Evolutionary conservation across 2,329 filamentous ascomycete species (phyloP), one percentile per base, ranked within the genome.

Genomic region (Alternaria infectoria): DNA sequence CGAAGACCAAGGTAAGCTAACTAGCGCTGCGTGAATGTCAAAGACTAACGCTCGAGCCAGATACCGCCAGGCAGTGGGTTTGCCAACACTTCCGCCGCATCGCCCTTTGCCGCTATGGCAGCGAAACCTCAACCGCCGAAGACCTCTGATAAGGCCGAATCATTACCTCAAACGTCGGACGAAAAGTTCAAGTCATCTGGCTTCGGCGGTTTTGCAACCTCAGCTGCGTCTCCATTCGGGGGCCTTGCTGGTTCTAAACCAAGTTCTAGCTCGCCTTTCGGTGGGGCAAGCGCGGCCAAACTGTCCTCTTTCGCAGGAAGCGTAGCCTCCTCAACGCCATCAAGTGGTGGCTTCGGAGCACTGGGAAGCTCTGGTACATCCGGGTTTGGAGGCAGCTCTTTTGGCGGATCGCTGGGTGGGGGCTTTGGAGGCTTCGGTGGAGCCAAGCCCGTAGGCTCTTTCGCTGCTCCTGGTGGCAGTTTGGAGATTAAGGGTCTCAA

Each of bases 401-500:
- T 83, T 66, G 82, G 83, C 61, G 81, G 81, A 15, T 82, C 83
- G 57, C 72, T 79, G 25, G 72, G 68, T 21, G 72, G 74, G 43
- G 73, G 69, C 17, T 80, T 80, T 47, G 75, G 69, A 19, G 65
- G 69, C 12, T 62, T 78, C 12, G 68, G 67, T 8, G 67, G 68
- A 30, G 47, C 69, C 32, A 68, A 74, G 51, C 81, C 83, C 30
- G 73, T 93, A 10, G 86, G 86, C 3, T 91, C 86, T 69, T 97
- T 97, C 79, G 92, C 89, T 45, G 54, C 59, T 12, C 89, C 89
- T 49, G 85, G 89, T 21, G 79, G 79, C 19, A 87, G 86, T 54
- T 70, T 71, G 12, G 81, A 54, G 74, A 81, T 82, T 50, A 79
- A 84, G 62, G 82, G 82, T 2, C 66, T 81, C 73, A 87, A 83